Conservation (phyloP, 2,329 filamentous ascomycete species). For the Phialophora macrospora region DNA sequence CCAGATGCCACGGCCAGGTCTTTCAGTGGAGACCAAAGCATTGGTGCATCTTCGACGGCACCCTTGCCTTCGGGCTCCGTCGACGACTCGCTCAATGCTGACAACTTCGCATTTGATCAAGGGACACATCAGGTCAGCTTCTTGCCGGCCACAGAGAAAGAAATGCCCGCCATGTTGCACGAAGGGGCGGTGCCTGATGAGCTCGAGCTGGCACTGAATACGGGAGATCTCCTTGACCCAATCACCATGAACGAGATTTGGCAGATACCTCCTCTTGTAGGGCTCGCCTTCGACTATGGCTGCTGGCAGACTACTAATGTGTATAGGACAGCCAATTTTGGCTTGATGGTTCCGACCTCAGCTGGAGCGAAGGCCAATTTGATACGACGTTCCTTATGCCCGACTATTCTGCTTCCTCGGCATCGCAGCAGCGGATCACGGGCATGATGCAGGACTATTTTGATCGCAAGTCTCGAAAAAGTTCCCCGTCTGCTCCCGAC, state of each 20-base stretch:
- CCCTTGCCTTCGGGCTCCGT: not conserved
- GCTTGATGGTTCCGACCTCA: constrained; percentile 24
- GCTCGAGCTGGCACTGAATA: constrained; percentile 11
- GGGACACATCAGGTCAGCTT: not conserved
- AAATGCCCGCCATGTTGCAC: not conserved
- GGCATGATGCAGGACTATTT: constrained; percentile 31
- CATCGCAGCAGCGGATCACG: constrained; percentile 21
- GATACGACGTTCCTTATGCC: constrained; percentile 19
- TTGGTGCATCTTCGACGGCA: not conserved
- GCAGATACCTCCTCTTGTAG: constrained; percentile 24
- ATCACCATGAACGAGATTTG: constrained; percentile 24
- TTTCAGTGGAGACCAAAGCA: not conserved
- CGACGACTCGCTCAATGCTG: not conserved
- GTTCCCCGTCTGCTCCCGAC: constrained; percentile 23
- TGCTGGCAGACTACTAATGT: not conserved
- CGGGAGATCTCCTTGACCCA: constrained; percentile 14
- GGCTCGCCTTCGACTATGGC: not conserved
- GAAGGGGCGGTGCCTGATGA: not conserved
- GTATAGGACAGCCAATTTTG: constrained; percentile 26
- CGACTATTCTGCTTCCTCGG: constrained; percentile 22
- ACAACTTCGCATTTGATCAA: not conserved
- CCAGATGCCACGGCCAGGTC: not conserved
- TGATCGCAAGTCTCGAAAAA: constrained; percentile 24
- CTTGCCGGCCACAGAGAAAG: not conserved
- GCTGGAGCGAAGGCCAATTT: constrained; percentile 18